These are phyloP conservation scores for Rhizophagus prolifer DNA, from an alignment of 192 early-diverging fungal species.

Conservation along the genomic window DNA sequence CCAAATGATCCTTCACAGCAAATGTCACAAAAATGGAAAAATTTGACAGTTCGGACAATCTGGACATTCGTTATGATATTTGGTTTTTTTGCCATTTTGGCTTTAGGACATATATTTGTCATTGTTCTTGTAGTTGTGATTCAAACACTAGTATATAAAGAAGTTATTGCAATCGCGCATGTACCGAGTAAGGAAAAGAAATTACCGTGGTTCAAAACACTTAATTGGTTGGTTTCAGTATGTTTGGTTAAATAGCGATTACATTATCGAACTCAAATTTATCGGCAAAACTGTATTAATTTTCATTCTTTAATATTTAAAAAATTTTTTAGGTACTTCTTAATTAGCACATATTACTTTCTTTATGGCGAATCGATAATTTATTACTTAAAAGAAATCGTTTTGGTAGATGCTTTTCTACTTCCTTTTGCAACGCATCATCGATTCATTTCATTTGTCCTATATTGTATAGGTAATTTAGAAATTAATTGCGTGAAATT, in stretches of 20 bases:
- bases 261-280: not conserved
- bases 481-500: not conserved
- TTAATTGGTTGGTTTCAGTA: slow-evolving; percentile 71
- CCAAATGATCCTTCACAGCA: slow-evolving; percentile 38
- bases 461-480: slow-evolving; percentile 76
- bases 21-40: slow-evolving; percentile 65
- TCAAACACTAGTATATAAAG: slow-evolving; percentile 84
- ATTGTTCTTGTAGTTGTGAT: slow-evolving; percentile 83
- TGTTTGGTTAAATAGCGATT: not conserved
- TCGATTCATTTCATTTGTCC: slow-evolving; percentile 87
- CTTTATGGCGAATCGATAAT: slow-evolving; percentile 93
- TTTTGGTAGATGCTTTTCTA: slow-evolving; percentile 83
- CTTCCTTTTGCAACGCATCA: slow-evolving; percentile 88
- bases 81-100: slow-evolving; percentile 72
- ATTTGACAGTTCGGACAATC: slow-evolving; percentile 79
- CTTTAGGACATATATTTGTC: slow-evolving; percentile 80
- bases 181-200: slow-evolving; percentile 80
- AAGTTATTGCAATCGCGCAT: slow-evolving; percentile 89
- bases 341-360: slow-evolving; percentile 88
- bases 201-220: slow-evolving; percentile 86
- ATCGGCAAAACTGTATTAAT: not conserved
- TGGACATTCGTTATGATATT: slow-evolving; percentile 91
- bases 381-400: slow-evolving; percentile 80
- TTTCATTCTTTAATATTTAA: not conserved
- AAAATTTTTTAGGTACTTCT: slow-evolving; percentile 67